These are phyloP conservation scores for Penicillium salamii DNA, from an alignment of 495 filamentous ascomycete species.

Conservation along the genomic window DNA sequence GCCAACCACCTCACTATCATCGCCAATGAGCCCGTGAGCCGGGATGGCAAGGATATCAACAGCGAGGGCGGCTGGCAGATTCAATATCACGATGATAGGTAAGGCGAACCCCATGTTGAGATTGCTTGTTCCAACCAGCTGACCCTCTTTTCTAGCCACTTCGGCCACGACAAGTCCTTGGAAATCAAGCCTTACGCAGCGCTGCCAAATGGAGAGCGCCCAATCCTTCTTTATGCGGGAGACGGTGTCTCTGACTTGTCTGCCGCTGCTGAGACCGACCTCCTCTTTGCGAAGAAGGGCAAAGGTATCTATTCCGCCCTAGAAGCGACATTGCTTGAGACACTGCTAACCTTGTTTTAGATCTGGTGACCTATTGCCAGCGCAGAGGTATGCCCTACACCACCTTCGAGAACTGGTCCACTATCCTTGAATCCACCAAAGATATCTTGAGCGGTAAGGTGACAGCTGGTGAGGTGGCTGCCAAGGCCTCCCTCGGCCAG, in stretches of 20 bases:
- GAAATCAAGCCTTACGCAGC: slow-evolving; percentile 82
- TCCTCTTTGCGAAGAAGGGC: slow-evolving; percentile 88
- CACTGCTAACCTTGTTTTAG: slow-evolving; percentile 34
- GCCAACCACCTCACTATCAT: slow-evolving; percentile 74
- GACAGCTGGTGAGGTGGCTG: slow-evolving; percentile 31
- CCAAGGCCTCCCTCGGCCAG: slow-evolving; percentile 7
- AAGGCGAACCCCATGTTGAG: slow-evolving; percentile 9
- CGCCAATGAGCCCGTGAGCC: slow-evolving; percentile 71
- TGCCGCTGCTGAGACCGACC: slow-evolving; percentile 81
- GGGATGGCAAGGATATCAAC: slow-evolving; percentile 69
- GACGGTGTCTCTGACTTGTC: slow-evolving; percentile 89
- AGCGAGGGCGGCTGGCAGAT: slow-evolving; percentile 82
- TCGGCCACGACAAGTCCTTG: slow-evolving; percentile 90
- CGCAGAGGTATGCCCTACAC: slow-evolving; percentile 76
- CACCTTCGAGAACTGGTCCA: slow-evolving; percentile 72
- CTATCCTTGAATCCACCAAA: slow-evolving; percentile 70
- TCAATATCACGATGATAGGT: slow-evolving; percentile 83
- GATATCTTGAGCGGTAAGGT: slow-evolving; percentile 64
- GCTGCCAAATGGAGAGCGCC: slow-evolving; percentile 63
- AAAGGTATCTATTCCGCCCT: slow-evolving; percentile 54
- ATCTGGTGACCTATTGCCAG: slow-evolving; percentile 80
- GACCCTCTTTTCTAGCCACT: slow-evolving; percentile 51
- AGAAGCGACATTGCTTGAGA: neutral
- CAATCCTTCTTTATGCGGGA: slow-evolving; percentile 82
- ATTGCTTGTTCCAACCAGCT: neutral